phyloP scores from a whole-genome alignment of 768 basidiomycete genomes.

The Boletellus sp. region DNA sequence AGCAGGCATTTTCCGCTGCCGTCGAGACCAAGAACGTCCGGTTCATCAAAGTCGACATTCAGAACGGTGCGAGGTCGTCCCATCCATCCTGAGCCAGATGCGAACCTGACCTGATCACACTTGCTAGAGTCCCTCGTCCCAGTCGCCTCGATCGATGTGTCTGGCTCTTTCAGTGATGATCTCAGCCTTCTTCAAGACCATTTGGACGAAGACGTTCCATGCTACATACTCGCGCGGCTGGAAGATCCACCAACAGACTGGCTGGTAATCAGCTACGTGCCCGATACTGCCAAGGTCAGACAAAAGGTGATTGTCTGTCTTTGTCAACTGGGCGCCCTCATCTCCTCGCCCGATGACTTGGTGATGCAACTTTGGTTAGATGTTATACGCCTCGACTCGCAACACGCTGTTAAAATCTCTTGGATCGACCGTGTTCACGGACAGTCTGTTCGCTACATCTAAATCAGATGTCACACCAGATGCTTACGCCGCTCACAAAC shows the following conservation, averaged over 20 bases:
- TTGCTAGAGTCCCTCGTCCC: slow-evolving; percentile 63
- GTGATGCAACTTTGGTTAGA: slow-evolving; percentile 40
- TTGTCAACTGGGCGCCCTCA: not conserved
- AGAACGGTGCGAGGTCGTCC: slow-evolving; percentile 53
- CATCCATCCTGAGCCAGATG: slow-evolving; percentile 6
- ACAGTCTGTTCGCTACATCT: slow-evolving; percentile 75
- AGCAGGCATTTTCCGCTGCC: slow-evolving; percentile 54
- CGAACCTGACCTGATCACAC: slow-evolving; percentile 23
- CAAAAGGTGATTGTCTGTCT: slow-evolving; percentile 56
- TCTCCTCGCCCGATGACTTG: not conserved
- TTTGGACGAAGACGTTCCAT: slow-evolving; percentile 58
- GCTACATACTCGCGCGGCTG: slow-evolving; percentile 70
- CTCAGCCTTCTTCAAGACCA: slow-evolving; percentile 53
- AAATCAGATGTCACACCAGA: slow-evolving; percentile 62
- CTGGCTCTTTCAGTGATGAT: slow-evolving; percentile 59
- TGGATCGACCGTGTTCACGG: slow-evolving; percentile 67
- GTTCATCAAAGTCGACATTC: slow-evolving; percentile 76
- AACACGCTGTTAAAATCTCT: slow-evolving; percentile 65
- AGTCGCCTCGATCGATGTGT: slow-evolving; percentile 46
- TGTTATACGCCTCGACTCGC: slow-evolving; percentile 85
- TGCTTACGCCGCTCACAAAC: slow-evolving; percentile 71
- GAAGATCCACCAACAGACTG: slow-evolving; percentile 62
- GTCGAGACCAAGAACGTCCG: slow-evolving; percentile 48
- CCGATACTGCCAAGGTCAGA: slow-evolving; percentile 74
- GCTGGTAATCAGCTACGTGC: slow-evolving; percentile 77